Base-by-base conservation (phyloP, 2,329 filamentous ascomycete genomes). In the Aspergillus sclerotialis region DNA sequence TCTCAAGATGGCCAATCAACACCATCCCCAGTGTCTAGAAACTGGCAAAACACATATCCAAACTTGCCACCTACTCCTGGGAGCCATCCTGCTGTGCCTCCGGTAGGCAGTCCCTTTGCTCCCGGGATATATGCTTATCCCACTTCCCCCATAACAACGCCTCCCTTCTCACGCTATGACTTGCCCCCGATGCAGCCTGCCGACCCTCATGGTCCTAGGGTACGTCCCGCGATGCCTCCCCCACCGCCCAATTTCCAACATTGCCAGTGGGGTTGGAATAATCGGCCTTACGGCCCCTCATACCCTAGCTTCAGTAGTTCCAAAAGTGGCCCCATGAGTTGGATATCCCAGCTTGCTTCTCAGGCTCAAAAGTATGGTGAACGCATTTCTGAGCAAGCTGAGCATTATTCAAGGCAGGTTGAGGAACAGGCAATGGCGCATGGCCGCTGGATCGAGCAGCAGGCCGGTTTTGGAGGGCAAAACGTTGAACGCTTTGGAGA, bases 341-440 rank as follows among this genome's bases (percentile, higher is more conserved):
- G 60, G 56, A 51, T 62, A 8, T 47, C 56, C 1, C 51, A 54
- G 6, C 36, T 65, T 9, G 54, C 56, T 28, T 50, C 54, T 4
- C 56, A 61, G 29, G 60, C 61, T 7, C 57, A 64, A 35, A 58
- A 61, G 32, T 64, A 64, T 27, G 60, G 60, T 4, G 58, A 63
- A 29, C 56, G 58, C 7, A 52, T 63, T 15, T 45, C 48, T 10
- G 52, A 60, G 32, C 58, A 61, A 36, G 60, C 58, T 2, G 39
- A 47, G 28, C 43, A 58, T 32, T 63, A 61, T 39, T 53, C 60
- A 18, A 45, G 55, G 19, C 51, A 58, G 37, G 54, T 64, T 2
- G 61, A 66, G 45, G 55, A 61, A 27, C 58, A 57, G 21, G 62
- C 61, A 5, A 40, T 59, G 35, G 51, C 56, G 4, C 57, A 56